Percentiles rank a stretch among this genome's conserved stretches.
Evolutionary conservation across 2,329 filamentous ascomycete species (phyloP).

Genomic region (Plenodomus tracheiphilus): DNA sequence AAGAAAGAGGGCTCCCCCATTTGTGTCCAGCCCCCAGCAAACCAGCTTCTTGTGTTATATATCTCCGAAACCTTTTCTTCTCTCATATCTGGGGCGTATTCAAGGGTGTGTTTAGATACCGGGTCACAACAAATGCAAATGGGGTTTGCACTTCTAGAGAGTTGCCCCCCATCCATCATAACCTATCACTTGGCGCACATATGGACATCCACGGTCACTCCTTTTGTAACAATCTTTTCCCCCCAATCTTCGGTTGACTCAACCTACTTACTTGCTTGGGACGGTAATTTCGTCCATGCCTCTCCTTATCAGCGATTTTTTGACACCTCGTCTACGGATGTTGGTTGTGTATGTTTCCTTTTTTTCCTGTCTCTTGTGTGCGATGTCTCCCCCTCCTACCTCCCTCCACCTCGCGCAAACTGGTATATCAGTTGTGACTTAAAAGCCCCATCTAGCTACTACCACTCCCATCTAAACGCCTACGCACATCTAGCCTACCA

Average conservation of each 20-base stretch:
- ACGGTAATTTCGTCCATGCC: not conserved
- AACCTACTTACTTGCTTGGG: not conserved
- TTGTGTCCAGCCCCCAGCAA: not conserved
- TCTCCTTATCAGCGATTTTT: not conserved
- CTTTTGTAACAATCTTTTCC: not conserved
- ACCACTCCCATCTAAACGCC: no score
- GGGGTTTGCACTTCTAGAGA: not conserved
- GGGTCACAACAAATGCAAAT: not conserved
- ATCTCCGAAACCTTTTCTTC: constrained; percentile 7
- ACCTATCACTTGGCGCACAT: constrained; percentile 5
- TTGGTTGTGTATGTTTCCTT: not conserved
- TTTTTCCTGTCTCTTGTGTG: not conserved
- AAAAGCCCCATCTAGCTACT: no score
- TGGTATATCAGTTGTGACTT: no score
- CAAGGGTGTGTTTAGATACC: not conserved
- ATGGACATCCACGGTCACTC: not conserved
- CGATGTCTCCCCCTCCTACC: not conserved
- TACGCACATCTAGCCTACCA: no score
- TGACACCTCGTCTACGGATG: not conserved
- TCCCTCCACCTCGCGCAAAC: not conserved
- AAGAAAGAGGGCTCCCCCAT: constrained; percentile 5
- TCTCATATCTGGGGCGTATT: constrained; percentile 1
- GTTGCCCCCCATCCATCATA: not conserved
- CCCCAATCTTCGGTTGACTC: not conserved
- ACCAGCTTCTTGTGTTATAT: constrained; percentile 20